These are phyloP conservation scores for Metschnikowia similis DNA, from an alignment of 805 yeast species.

Conservation along the genomic window DNA sequence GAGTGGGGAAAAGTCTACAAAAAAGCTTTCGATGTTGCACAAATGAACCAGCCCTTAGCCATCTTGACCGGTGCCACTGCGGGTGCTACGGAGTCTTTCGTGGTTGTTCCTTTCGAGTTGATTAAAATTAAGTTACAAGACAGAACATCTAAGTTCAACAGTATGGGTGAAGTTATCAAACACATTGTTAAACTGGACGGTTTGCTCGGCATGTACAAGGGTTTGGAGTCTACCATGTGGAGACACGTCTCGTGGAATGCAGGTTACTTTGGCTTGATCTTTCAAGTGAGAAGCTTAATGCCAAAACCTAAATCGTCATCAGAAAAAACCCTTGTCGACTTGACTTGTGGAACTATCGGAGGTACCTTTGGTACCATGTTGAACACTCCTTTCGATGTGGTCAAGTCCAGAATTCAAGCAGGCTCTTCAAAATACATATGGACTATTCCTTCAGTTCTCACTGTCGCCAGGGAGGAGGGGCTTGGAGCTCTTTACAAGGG, in stretches of 20 bases:
- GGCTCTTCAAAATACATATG: slow-evolving; percentile 85
- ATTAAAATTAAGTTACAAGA: slow-evolving; percentile 95
- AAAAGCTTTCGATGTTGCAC: slow-evolving; percentile 58
- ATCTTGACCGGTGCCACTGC: slow-evolving; percentile 96
- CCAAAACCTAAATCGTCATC: slow-evolving; percentile 71
- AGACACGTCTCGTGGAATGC: slow-evolving; percentile 97
- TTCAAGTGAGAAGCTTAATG: slow-evolving; percentile 73
- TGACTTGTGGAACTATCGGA: slow-evolving; percentile 91
- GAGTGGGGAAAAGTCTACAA: slow-evolving; percentile 89
- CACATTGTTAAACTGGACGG: slow-evolving; percentile 76
- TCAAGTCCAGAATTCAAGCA: slow-evolving; percentile 94
- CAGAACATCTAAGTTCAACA: slow-evolving; percentile 71
- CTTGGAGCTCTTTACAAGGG: slow-evolving; percentile 90
- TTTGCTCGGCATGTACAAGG: slow-evolving; percentile 79
- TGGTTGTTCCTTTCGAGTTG: slow-evolving; percentile 96
- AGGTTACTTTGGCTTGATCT: slow-evolving; percentile 93
- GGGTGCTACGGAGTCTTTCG: slow-evolving; percentile 94
- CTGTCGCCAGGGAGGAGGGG: slow-evolving; percentile 88
- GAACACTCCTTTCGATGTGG: slow-evolving; percentile 97
- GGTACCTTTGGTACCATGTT: slow-evolving; percentile 95
- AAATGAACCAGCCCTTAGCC: slow-evolving; percentile 78
- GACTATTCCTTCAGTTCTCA: slow-evolving; percentile 76
- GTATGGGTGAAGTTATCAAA: slow-evolving; percentile 77
- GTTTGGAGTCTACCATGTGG: slow-evolving; percentile 95
- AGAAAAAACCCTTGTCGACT: slow-evolving; percentile 79